Evolutionary conservation across 306 rosid species (phyloP), one percentile per base, ranked within the genome.

Genomic region (Sindora glabra): DNA sequence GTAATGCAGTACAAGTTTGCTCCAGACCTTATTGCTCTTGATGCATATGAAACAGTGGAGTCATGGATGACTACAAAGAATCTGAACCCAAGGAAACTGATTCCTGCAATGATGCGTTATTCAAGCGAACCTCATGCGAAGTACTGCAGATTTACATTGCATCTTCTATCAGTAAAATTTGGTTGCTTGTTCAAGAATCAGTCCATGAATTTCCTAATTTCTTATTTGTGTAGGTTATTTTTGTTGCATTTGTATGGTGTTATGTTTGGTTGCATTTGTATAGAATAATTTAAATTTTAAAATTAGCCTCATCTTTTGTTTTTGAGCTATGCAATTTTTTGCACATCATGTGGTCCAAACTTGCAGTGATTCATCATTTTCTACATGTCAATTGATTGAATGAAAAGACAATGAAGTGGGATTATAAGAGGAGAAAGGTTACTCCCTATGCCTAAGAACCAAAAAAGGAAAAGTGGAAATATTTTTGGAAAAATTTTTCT

Each of bases 101-200:
- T 92, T 86, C 98, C 98, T 49, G 98, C 98, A 67, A 92, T 92
- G 98, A 92, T 92, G 96, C 95, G 96, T 40, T 92, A 92, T 73
- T 92, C 96, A 44, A 86, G 95, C 62, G 98, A 92, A 81, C 96
- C 96, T 38, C 96, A 89, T 83, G 98, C 98, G 50, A 92, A 86
- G 98, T 88, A 83, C 77, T 61, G 25, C 70, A 48, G 33, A 42
- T 51, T 68, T 48, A 53, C 38, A 48, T 40, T 68, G 5, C 53
- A 53, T 62, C 71, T 74, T 71, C 65, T 67, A 29, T 55, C 46
- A 36, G 60, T 39, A 65, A 47, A 68, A 27, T 60, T 17, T 65
- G 41, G 55, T 37, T 22, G 39, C 21, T 46, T 34, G 27, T 26
- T 56, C 24, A 52, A 58, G 62, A 48, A 15, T 42, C 46, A 53